Percentiles rank a stretch among this genome's conserved stretches.
These are phyloP conservation scores for Xanthoconium separans DNA, from an alignment of 1,284 basidiomycete genomes.

Conservation along the genomic window DNA sequence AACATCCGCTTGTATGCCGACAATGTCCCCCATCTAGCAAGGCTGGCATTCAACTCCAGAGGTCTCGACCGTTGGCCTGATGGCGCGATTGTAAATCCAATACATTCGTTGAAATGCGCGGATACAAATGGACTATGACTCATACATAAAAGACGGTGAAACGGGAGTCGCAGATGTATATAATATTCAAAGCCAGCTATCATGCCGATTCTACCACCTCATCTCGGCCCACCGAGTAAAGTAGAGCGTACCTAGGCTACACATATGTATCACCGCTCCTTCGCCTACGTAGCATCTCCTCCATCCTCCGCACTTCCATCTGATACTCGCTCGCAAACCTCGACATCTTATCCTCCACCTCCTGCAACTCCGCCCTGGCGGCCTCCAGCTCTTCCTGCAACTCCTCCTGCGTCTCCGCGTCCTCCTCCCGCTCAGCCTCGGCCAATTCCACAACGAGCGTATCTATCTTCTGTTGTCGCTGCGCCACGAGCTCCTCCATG, in stretches of 20 bases:
- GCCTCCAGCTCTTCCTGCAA: constrained; percentile 26
- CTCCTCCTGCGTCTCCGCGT: constrained; percentile 33
- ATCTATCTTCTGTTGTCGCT: constrained; percentile 38
- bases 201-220: too few species aligned
- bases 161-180: too few species aligned
- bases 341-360: constrained; percentile 23
- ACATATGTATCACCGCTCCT: not conserved
- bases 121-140: too few species aligned
- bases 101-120: too few species aligned
- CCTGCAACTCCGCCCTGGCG: constrained; percentile 22
- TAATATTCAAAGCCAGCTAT: too few species aligned
- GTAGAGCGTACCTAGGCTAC: too few species aligned
- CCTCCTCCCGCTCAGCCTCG: constrained; percentile 25
- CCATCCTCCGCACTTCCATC: constrained; percentile 27
- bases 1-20: not conserved
- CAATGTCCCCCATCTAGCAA: too few species aligned
- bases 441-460: constrained; percentile 24
- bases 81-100: too few species aligned
- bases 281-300: constrained; percentile 23
- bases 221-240: too few species aligned
- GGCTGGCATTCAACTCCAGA: too few species aligned
- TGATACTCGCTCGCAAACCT: constrained; percentile 28
- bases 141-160: too few species aligned
- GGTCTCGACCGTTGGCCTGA: too few species aligned
- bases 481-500: constrained; percentile 31